phyloP scores from a whole-genome alignment of 2,329 filamentous ascomycete species.

The Fusarium sp. region DNA sequence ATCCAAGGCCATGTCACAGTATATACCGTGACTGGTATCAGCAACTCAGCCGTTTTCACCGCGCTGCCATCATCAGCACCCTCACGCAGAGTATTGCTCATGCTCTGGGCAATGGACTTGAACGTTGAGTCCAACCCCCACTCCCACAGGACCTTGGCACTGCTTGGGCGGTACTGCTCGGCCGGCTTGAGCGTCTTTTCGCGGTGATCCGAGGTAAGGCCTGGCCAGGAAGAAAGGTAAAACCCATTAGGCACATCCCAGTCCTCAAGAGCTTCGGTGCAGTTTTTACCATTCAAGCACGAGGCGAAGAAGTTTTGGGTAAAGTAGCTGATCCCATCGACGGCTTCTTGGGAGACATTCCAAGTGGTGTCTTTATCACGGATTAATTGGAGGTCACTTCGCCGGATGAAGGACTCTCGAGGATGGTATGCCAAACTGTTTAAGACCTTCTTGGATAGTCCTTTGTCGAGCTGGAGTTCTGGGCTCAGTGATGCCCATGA shows the following conservation, averaged over 20 bases:
- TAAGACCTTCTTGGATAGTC: slow-evolving; percentile 5
- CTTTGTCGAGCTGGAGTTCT: neutral
- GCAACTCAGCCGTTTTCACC: neutral
- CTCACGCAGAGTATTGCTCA: slow-evolving; percentile 25
- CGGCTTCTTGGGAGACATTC: slow-evolving; percentile 20
- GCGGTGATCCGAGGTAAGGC: no score
- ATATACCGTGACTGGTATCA: slow-evolving; percentile 17
- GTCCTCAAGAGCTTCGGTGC: slow-evolving; percentile 12
- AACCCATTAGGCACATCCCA: slow-evolving; percentile 28
- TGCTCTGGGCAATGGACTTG: slow-evolving; percentile 23
- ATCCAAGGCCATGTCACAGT: slow-evolving; percentile 26
- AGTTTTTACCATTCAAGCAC: slow-evolving; percentile 15
- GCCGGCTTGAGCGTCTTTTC: neutral
- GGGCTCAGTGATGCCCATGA: slow-evolving; percentile 10
- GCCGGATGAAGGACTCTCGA: slow-evolving; percentile 3
- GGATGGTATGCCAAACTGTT: slow-evolving; percentile 17
- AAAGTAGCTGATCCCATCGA: slow-evolving; percentile 28
- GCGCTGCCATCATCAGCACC: slow-evolving; percentile 6
- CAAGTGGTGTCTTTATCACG: neutral
- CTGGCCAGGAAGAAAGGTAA: slow-evolving; percentile 1
- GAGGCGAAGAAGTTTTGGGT: slow-evolving; percentile 24
- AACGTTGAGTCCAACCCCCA: slow-evolving; percentile 9
- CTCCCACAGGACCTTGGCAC: slow-evolving; percentile 17
- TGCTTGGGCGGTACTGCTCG: slow-evolving; percentile 14
- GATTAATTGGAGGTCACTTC: slow-evolving; percentile 6